Percentiles rank a stretch among this genome's conserved stretches.
Conservation (phyloP, 179 eudicot species). For the Carnegiea gigantea region DNA sequence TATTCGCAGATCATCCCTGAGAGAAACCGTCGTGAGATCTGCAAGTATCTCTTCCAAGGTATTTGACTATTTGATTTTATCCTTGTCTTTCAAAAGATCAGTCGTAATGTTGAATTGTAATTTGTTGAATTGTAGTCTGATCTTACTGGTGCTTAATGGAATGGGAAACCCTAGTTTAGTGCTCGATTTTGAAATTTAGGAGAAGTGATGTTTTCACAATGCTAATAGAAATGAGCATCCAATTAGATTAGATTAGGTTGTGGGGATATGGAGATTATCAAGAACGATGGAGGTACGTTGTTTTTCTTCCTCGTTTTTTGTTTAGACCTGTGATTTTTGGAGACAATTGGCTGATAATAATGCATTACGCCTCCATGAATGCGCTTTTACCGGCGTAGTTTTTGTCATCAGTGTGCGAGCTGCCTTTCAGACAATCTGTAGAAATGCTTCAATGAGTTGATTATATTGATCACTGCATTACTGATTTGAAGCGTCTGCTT, state of each 20-base stretch:
- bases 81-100: too few species aligned
- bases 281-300: too few species aligned
- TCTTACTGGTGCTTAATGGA: neutral
- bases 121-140: neutral
- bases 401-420: neutral
- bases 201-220: neutral
- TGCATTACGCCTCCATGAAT: neutral
- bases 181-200: too few species aligned
- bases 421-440: neutral
- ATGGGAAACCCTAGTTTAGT: neutral
- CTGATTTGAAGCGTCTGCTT: neutral
- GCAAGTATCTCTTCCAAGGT: conserved; percentile 15
- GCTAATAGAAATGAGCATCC: neutral
- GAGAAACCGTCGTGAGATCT: conserved; percentile 14
- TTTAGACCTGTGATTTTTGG: neutral
- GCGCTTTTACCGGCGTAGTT: neutral
- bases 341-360: neutral
- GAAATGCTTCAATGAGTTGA: neutral
- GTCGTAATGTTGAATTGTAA: too few species aligned
- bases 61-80: neutral
- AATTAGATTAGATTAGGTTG: neutral
- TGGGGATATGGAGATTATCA: too few species aligned
- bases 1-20: conserved; percentile 6
- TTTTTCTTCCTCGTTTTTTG: too few species aligned
- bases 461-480: neutral